Base-by-base conservation (phyloP, 257 asterid species). In the Fraxinus anomala region DNA sequence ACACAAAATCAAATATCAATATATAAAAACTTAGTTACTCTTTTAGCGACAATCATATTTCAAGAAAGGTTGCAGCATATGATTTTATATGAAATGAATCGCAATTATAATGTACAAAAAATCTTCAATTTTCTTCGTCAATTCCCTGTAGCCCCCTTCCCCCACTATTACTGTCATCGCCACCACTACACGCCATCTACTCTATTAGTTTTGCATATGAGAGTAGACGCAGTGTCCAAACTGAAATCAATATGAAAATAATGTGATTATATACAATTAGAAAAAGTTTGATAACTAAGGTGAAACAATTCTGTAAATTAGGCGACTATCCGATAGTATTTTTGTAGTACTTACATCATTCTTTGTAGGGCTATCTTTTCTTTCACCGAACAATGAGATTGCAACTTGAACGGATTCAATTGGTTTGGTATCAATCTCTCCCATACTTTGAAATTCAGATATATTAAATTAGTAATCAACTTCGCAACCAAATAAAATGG, bases 401-500 rank as follows among this genome's bases (percentile, higher is more conserved):
- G 90, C 94, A 73, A 82, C 82, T 83, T 92, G 91, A 70, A 91
- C 97, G 1, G 95, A 87, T 61, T 88, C 90, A 70, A 89, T 82
- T 67, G 94, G 84, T 47, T 88, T 89, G 42, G 91, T 88, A 61
- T 90, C 96, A 56, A 93, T 87, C 85, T 91, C 97, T 37, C 89
- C 97, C 97, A 89, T 91, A 14, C 24, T 77, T 40, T n/a, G 44
- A 59, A 24, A 68, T 68, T 14, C 23, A 24, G 69, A 9, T 2
- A 26, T 17, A 28, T 0, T 73, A 1, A 17, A 16, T 6, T 63
- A 61, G 3, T 24, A 39, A 26, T 19, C 31, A 34, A 47, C 59
- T 47, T 75, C 24, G 31, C 68, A 42, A 12, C 5, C 21, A 26
- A 17, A 26, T 8, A 28, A 12, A 66, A 40, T 26, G 13, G 33